A percentile compares a stretch with the other conserved stretches of the same genome.
Conservation (phyloP, 495 filamentous ascomycete species). For the Trichoderma asperelloides region DNA sequence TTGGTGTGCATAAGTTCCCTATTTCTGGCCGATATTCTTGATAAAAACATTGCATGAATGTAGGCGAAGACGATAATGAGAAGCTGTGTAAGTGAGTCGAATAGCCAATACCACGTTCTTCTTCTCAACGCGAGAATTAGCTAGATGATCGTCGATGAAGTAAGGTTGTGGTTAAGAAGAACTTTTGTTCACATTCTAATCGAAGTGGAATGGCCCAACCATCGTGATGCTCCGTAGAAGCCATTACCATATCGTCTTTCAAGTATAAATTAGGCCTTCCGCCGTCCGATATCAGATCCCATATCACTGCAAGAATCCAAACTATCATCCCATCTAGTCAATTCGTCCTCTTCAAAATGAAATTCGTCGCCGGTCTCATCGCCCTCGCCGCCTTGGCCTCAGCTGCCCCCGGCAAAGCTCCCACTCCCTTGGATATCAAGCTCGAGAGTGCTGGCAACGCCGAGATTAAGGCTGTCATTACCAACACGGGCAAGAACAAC, state of each 20-base stretch:
- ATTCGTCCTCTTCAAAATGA: constrained; percentile 20
- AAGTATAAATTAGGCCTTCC: neutral
- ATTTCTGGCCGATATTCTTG: neutral
- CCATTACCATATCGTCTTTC: neutral
- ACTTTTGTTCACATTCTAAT: neutral
- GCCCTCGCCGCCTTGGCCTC: constrained; percentile 30
- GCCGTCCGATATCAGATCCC: neutral
- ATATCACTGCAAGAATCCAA: neutral
- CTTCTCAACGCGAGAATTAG: neutral
- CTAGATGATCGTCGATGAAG: neutral
- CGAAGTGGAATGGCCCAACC: neutral
- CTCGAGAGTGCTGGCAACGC: constrained; percentile 46
- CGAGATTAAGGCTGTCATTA: constrained; percentile 51
- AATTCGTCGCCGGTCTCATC: constrained; percentile 24
- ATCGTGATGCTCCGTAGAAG: neutral
- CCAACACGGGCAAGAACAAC: constrained; percentile 45
- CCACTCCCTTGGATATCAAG: constrained; percentile 40
- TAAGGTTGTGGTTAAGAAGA: neutral
- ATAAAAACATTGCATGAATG: neutral
- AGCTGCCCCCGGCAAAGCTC: constrained; percentile 34
- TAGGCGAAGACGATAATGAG: neutral
- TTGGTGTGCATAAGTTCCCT: neutral
- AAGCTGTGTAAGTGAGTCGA: neutral
- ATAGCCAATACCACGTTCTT: neutral
- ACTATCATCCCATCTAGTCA: neutral